phyloP scores from a whole-genome alignment of 108 stramenopile species.

The Conticribra weissflogii region DNA sequence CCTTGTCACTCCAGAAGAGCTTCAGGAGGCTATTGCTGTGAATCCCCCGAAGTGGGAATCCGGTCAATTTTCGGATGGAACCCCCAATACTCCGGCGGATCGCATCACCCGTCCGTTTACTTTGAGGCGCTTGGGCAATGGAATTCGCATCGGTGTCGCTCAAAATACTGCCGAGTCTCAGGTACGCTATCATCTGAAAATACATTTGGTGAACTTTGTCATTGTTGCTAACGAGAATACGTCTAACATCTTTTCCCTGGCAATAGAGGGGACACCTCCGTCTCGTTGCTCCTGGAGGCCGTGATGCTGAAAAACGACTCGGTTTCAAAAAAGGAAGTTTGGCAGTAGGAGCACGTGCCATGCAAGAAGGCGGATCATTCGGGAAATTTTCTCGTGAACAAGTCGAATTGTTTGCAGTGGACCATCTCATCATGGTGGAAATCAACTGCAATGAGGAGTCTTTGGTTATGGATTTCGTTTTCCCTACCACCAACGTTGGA shows the following conservation, averaged over 20 bases:
- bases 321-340: conserved; percentile 83
- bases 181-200: background rate
- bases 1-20: conserved; percentile 73
- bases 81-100: conserved; percentile 86
- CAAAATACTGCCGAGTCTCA: conserved; percentile 87
- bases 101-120: conserved; percentile 87
- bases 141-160: conserved; percentile 84
- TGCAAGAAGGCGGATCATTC: conserved; percentile 99
- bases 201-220: too few relatives aligned
- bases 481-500: conserved; percentile 94
- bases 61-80: conserved; percentile 86
- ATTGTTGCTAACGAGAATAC: too few relatives aligned
- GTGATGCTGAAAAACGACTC: conserved; percentile 84
- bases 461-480: conserved; percentile 91
- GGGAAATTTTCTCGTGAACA: conserved; percentile 94
- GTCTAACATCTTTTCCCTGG: too few relatives aligned
- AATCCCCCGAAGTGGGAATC: conserved; percentile 76
- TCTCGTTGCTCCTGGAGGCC: conserved; percentile 91
- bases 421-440: conserved; percentile 97
- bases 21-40: conserved; percentile 60
- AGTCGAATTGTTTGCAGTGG: conserved; percentile 98
- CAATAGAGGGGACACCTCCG: conserved; percentile 83
- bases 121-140: conserved; percentile 82
- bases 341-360: conserved; percentile 94
- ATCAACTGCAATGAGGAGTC: conserved; percentile 95